Conservation (phyloP, 345 rosid species). For the Boechera retrofracta region DNA sequence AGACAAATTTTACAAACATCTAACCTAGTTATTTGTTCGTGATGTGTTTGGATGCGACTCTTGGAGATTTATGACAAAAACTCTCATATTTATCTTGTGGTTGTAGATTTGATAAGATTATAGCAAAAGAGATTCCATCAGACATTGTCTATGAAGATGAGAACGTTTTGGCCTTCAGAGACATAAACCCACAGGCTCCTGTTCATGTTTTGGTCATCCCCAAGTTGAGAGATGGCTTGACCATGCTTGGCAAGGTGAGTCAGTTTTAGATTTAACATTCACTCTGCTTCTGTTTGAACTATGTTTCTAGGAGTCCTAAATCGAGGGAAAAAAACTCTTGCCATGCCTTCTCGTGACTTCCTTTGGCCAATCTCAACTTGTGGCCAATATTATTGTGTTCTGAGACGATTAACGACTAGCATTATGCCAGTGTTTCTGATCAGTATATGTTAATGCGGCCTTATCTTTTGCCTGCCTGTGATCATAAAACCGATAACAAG, state of each 20-base stretch:
- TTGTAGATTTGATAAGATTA: slow-evolving; percentile 86
- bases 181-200: slow-evolving; percentile 85
- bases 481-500: not conserved
- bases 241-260: slow-evolving; percentile 71
- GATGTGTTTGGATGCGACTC: not conserved
- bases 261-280: not conserved
- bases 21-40: not conserved
- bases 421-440: not conserved
- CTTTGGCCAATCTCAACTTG: slow-evolving; percentile 12
- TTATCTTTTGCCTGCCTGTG: not conserved
- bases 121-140: slow-evolving; percentile 86
- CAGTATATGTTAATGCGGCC: not conserved
- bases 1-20: too few species aligned
- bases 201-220: slow-evolving; percentile 91
- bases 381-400: slow-evolving; percentile 13
- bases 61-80: not conserved
- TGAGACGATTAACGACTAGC: not conserved
- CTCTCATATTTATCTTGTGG: not conserved
- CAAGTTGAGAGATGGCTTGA: slow-evolving; percentile 80
- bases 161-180: slow-evolving; percentile 86
- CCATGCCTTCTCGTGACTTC: not conserved
- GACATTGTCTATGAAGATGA: slow-evolving; percentile 91
- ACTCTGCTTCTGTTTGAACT: not conserved
- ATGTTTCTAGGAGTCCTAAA: not conserved
- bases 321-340: not conserved